These are phyloP conservation scores for Pestalotiopsis sp. DNA, from an alignment of 2,329 filamentous ascomycete species.

Conservation along the genomic window DNA sequence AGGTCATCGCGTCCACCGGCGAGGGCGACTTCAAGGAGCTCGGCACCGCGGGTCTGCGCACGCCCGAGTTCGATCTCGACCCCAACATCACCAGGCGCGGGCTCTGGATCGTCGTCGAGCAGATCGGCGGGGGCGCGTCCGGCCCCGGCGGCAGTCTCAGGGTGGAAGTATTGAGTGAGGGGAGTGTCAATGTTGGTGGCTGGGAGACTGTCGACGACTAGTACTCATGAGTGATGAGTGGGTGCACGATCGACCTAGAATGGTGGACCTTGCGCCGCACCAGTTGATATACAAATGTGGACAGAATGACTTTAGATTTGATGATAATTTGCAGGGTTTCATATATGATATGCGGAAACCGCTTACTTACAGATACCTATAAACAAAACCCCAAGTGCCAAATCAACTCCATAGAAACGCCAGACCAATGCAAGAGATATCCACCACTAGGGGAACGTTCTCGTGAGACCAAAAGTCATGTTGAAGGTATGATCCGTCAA, in stretches of 20 bases:
- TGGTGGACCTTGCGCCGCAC: background rate
- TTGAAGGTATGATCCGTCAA: background rate
- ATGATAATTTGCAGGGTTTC: background rate
- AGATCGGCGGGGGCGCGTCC: constrained; percentile 56
- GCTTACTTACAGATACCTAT: background rate
- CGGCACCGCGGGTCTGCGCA: constrained; percentile 64
- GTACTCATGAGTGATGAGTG: background rate
- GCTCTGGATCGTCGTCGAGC: constrained; percentile 81
- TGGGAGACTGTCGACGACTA: constrained; percentile 42
- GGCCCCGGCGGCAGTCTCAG: constrained; percentile 42
- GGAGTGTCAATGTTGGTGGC: constrained; percentile 41
- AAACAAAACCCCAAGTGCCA: background rate
- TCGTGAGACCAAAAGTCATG: background rate
- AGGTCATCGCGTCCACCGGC: constrained; percentile 66
- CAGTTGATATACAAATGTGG: background rate
- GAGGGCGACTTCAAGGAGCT: constrained; percentile 72
- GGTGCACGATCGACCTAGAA: background rate
- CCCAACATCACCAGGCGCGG: constrained; percentile 62
- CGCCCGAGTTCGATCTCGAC: constrained; percentile 74
- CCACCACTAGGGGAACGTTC: background rate
- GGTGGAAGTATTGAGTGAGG: constrained; percentile 55
- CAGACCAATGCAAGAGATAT: background rate
- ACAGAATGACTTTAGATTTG: background rate
- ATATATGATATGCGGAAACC: background rate
- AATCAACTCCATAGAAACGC: background rate